Base-by-base conservation (phyloP, 208 protist species). In the Acanthamoeba lenticulata region DNA sequence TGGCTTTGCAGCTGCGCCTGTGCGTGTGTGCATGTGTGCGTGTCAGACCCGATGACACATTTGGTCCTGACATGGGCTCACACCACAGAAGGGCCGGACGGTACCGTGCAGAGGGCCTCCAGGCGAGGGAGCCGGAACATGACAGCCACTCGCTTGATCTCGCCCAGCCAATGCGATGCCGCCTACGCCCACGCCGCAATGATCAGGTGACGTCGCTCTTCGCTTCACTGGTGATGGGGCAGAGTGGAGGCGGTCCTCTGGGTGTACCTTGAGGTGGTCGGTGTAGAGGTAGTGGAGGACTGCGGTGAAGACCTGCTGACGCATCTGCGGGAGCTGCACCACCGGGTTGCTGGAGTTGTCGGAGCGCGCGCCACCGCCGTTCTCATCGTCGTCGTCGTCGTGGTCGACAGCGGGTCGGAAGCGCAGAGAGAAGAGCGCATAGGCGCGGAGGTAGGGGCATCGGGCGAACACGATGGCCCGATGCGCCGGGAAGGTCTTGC, bases 241-340 rank as follows among this genome's bases (percentile, higher is more conserved):
- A n/a, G 29, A 77, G 24, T 9, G 13, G 36, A 69, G 81, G 52
- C 24, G 36, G 13, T 55, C 60, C 81, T n/a, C n/a, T n/a, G n/a
- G n/a, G n/a, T n/a, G n/a, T n/a, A n/a, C n/a, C 47, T 79, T 72
- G 42, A 93, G 90, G 52, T 93, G 90, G 27, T 93, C 90, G 62
- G 90, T 93, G 90, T 93, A 93, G 34, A 93, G 90, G 47, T 93
- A 93, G 62, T 81, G 52, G 5, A 93, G 52, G 6, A 93, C 47
- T 27, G 90, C 65, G 42, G 72, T 60, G 65, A 93, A 93, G 24
- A 93, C 65, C 44, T 85, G 90, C 17, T 93, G 83, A n/a, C 83
- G 83, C 83, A 90, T 90, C 24, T 24, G 32, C 27, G 45, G 45
- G 6, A 90, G 45, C 19, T 34, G n/a, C 47, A 86, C 47, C 42